Conservation (phyloP, 306 rosid species). For the Hylodesmum podocarpum region DNA sequence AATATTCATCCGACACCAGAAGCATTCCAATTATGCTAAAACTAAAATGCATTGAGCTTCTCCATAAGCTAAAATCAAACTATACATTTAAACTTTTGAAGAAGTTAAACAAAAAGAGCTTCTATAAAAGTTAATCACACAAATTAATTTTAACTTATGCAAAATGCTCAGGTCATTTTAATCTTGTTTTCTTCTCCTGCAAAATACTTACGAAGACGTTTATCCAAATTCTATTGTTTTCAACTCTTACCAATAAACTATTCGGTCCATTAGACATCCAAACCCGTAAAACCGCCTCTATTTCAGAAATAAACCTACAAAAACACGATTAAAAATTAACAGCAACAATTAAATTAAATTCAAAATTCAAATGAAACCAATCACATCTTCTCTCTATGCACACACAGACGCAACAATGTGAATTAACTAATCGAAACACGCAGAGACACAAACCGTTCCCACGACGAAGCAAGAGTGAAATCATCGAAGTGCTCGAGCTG, state of each 20-base stretch:
- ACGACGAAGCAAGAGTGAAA: conserved; percentile 93
- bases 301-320: conserved; percentile 87
- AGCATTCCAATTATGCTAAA: conserved; percentile 15
- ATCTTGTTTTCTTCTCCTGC: too few relatives aligned
- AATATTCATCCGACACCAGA: conserved; percentile 2
- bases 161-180: too few relatives aligned
- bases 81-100: too few relatives aligned
- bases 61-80: too few relatives aligned
- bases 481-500: conserved; percentile 97
- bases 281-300: conserved; percentile 83
- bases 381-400: background rate
- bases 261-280: conserved; percentile 88
- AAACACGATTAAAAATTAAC: background rate
- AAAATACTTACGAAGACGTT: too few relatives aligned
- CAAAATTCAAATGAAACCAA: background rate
- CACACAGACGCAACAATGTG: conserved; percentile 2
- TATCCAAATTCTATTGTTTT: conserved; percentile 2
- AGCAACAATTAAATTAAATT: background rate
- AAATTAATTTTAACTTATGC: too few relatives aligned
- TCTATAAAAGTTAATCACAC: too few relatives aligned
- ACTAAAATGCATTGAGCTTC: too few relatives aligned
- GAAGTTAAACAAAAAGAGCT: too few relatives aligned
- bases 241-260: conserved; percentile 69
- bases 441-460: conserved; percentile 81
- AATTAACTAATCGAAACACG: background rate